Conservation (phyloP, 805 yeast species). For the Candida sithepensis region DNA sequence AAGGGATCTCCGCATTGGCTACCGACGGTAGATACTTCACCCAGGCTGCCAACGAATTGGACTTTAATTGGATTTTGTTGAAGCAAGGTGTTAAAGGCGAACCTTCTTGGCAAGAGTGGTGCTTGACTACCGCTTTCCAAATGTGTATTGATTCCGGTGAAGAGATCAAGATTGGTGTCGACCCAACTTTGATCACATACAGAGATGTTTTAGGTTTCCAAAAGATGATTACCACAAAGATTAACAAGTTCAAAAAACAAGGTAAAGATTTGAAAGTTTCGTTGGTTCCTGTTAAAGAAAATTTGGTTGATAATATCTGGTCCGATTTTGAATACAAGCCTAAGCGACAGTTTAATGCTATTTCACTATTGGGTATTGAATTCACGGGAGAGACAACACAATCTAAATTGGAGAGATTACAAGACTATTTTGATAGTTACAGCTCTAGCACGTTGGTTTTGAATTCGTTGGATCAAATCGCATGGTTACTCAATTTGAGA, state of each 20-base stretch:
- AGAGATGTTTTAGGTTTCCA: conserved; percentile 32
- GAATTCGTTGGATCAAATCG: conserved; percentile 73
- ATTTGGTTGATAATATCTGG: conserved; percentile 51
- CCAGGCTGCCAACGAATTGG: conserved; percentile 56
- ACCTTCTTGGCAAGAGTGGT: conserved; percentile 59
- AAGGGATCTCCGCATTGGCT: conserved; percentile 51
- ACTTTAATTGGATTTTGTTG: conserved; percentile 55
- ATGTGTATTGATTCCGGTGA: conserved; percentile 43
- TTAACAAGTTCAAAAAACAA: conserved; percentile 20
- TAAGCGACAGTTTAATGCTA: conserved; percentile 43
- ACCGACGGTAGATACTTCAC: conserved; percentile 62
- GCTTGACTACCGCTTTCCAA: conserved; percentile 47
- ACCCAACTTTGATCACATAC: conserved; percentile 46
- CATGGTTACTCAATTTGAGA: conserved; percentile 86
- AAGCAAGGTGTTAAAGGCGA: conserved; percentile 48
- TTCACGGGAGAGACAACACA: conserved; percentile 63
- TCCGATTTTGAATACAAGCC: conserved; percentile 59
- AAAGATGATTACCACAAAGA: conserved; percentile 25
- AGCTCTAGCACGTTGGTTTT: conserved; percentile 32
- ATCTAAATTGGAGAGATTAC: conserved; percentile 52
- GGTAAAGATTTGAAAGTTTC: conserved; percentile 33
- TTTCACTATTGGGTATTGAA: conserved; percentile 47
- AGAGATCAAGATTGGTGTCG: conserved; percentile 37
- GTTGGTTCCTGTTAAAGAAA: conserved; percentile 42
- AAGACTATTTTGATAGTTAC: conserved; percentile 33